Evolutionary conservation across 176 grass and related monocot genomes (phyloP).

Genomic region (Oryza glumipatula): DNA sequence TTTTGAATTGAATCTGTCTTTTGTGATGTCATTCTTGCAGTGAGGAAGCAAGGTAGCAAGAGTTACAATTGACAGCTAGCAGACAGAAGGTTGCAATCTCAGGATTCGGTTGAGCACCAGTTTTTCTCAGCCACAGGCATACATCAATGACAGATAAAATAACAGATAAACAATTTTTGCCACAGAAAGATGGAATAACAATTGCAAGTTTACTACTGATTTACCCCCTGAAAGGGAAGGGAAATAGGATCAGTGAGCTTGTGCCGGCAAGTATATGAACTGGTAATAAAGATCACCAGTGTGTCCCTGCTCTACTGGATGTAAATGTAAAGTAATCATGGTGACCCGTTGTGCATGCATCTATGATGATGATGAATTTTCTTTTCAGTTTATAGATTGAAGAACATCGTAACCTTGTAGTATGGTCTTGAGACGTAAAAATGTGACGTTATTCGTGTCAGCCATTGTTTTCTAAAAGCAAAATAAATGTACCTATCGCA

Average conservation of each 20-base stretch:
- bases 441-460: too few relatives aligned
- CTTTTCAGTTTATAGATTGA: too few relatives aligned
- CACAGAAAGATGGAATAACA: background rate
- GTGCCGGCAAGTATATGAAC: background rate
- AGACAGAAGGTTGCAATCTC: background rate
- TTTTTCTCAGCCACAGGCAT: background rate
- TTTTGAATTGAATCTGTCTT: background rate
- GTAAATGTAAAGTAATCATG: background rate
- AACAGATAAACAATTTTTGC: background rate
- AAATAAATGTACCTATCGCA: too few relatives aligned
- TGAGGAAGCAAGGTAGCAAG: conserved; percentile 5
- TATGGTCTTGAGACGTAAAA: too few relatives aligned
- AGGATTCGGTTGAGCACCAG: background rate
- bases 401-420: too few relatives aligned
- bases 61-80: background rate
- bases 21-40: conserved; percentile 25
- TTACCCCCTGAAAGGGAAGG: background rate
- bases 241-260: background rate
- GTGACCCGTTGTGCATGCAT: background rate
- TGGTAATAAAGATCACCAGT: too few relatives aligned
- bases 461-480: too few relatives aligned
- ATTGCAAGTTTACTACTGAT: background rate
- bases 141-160: background rate
- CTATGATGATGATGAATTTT: background rate
- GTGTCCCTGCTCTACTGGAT: too few relatives aligned